phyloP scores from a whole-genome alignment of 1,284 basidiomycete species.

The Inonotus obliquus region DNA sequence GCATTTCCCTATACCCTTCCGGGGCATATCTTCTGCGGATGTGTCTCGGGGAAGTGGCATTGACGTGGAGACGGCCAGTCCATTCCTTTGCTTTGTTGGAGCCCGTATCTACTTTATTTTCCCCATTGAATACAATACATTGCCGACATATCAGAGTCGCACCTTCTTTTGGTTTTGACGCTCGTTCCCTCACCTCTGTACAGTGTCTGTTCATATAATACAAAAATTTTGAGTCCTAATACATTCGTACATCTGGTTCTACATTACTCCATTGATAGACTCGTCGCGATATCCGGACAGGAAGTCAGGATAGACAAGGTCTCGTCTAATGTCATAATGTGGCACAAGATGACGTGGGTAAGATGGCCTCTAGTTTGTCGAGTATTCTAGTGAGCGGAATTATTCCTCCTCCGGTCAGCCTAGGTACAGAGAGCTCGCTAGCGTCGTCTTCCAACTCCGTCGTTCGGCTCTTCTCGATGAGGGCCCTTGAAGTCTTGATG shows the following conservation, averaged over 20 bases:
- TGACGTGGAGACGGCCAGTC: background rate
- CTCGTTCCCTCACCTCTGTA: background rate
- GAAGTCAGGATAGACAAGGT: slow-evolving; percentile 11
- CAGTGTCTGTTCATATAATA: slow-evolving; percentile 1
- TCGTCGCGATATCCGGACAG: background rate
- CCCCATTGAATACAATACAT: background rate
- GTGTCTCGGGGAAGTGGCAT: background rate
- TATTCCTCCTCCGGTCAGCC: slow-evolving; percentile 76
- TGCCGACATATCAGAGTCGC: background rate
- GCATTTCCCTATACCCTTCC: background rate
- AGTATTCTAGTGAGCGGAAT: slow-evolving; percentile 75
- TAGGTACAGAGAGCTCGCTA: slow-evolving; percentile 65
- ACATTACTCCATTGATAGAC: slow-evolving; percentile 15
- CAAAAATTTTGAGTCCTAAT: slow-evolving; percentile 4
- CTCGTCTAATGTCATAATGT: background rate
- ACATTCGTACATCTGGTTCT: background rate
- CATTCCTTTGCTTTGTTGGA: background rate
- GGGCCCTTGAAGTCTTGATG: slow-evolving; percentile 52
- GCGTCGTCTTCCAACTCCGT: slow-evolving; percentile 36
- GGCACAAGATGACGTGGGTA: slow-evolving; percentile 17
- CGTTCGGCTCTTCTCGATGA: slow-evolving; percentile 66
- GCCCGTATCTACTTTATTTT: background rate
- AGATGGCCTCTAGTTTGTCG: slow-evolving; percentile 42
- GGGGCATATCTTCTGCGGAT: too few species aligned
- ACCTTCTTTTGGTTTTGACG: background rate